Evolutionary conservation across 495 filamentous ascomycete genomes (phyloP), one percentile per base, ranked within the genome.

Genomic region (Tuber indicum): DNA sequence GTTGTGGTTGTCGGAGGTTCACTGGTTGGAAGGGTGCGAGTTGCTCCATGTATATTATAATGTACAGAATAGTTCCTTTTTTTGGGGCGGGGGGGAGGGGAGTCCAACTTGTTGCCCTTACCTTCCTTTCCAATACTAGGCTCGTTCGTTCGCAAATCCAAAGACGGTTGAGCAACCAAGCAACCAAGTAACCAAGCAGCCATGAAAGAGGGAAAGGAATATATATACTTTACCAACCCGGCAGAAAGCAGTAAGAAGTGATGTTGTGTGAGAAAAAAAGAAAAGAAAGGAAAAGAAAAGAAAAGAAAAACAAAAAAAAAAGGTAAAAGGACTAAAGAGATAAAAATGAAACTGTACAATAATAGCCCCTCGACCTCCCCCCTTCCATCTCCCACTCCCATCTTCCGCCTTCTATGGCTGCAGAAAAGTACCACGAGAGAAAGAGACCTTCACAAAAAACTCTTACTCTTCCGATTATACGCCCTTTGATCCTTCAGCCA

Each of bases 401-500:
- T 21, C 12, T 23, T 52, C 39, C 42, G 36, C 41, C 19, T 39
- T 42, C 45, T 14, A 52, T 47, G 46, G 41, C 26, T 44, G 32
- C 36, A 49, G 26, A 69, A 62, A 42, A 36, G 16, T 46, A 47
- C n/a, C 6, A 26, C 46, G 10, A 71, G 74, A 26, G 12, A 42
- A 62, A 71, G 46, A 71, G 32, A 41, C 17, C 42, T 49, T 74
- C 75, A 84, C 75, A 89, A 87, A 79, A 89, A 92, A 78, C 86
- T 90, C 72, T 89, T 88, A 82, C 92, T 91, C 89, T 97, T 98
- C 86, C 91, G 90, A 86, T 97, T 97, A 85, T 96, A 99, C n/a
- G 94, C 94, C 71, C 94, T 85, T 87, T 98, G 96, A 84, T 99
- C 96, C 87, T 95, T 97, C 83, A 99, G 85, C 96, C 96, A 99